Percentiles rank a stretch among this genome's conserved stretches.
These are phyloP conservation scores for Nakaseomyces sp. DNA, from an alignment of 1,139 yeast genomes.

Conservation along the genomic window DNA sequence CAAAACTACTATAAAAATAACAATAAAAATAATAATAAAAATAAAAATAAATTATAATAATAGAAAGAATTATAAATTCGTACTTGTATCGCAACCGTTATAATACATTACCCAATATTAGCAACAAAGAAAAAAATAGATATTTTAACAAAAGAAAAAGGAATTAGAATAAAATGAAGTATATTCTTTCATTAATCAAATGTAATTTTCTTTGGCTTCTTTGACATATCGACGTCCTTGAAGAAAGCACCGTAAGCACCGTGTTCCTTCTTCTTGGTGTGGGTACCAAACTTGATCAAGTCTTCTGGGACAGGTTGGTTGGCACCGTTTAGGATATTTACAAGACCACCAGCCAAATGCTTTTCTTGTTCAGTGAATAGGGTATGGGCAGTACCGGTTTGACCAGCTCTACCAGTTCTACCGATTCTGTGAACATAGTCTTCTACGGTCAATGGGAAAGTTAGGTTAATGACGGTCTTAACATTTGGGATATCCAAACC, in stretches of 20 bases:
- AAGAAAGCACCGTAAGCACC: conserved; percentile 94
- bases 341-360: conserved; percentile 90
- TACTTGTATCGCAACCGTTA: conserved; percentile 1
- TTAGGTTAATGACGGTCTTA: conserved; percentile 87
- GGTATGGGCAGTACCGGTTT: conserved; percentile 89
- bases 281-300: conserved; percentile 88
- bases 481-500: conserved; percentile 98
- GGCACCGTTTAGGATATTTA: conserved; percentile 87
- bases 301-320: conserved; percentile 97
- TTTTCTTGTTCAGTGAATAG: conserved; percentile 95
- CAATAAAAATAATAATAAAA: background rate
- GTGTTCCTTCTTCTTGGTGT: conserved; percentile 94
- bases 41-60: background rate
- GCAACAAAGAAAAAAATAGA: background rate
- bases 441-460: conserved; percentile 95
- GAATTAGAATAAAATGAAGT: background rate
- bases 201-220: conserved; percentile 86
- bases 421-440: conserved; percentile 98
- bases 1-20: background rate
- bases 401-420: conserved; percentile 98
- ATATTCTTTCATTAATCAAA: conserved; percentile 35
- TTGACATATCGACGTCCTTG: conserved; percentile 80
- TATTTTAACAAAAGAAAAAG: too few species aligned
- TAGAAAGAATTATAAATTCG: background rate
- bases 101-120: conserved; percentile 4